phyloP scores from a whole-genome alignment of 352 stramenopile species.

The Phytophthora chlamydospora region DNA sequence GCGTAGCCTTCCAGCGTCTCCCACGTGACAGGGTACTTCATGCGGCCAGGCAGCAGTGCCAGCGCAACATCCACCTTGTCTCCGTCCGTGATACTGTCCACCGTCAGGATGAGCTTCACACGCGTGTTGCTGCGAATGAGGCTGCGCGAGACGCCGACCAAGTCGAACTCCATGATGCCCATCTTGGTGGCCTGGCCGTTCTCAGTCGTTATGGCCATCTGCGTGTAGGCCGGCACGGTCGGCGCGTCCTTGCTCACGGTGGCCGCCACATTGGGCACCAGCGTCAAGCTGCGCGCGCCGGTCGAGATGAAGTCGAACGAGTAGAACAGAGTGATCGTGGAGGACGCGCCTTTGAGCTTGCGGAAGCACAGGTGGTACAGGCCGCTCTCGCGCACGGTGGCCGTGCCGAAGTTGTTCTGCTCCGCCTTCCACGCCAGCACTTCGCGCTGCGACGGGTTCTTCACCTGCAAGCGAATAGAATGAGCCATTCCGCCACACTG shows the following conservation, averaged over 20 bases:
- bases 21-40: constrained; percentile 75
- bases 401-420: constrained; percentile 63
- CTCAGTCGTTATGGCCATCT: constrained; percentile 56
- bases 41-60: constrained; percentile 40
- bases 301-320: constrained; percentile 85
- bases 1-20: constrained; percentile 53
- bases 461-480: constrained; percentile 41
- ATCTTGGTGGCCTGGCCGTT: constrained; percentile 58
- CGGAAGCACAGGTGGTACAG: constrained; percentile 83
- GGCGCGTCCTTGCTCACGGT: constrained; percentile 59
- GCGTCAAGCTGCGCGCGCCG: constrained; percentile 47
- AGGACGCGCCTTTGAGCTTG: constrained; percentile 64
- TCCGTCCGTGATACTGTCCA: constrained; percentile 57
- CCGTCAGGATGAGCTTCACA: constrained; percentile 72
- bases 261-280: constrained; percentile 67
- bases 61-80: constrained; percentile 60
- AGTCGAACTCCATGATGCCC: constrained; percentile 73
- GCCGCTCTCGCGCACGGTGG: constrained; percentile 70
- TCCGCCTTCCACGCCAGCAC: constrained; percentile 63
- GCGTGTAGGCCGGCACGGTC: constrained; percentile 55
- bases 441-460: constrained; percentile 57
- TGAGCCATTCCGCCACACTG: neutral
- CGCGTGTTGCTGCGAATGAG: constrained; percentile 70
- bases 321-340: constrained; percentile 71
- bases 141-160: constrained; percentile 67